phyloP scores from a whole-genome alignment of 345 rosid species.

The Euclidium syriacum region DNA sequence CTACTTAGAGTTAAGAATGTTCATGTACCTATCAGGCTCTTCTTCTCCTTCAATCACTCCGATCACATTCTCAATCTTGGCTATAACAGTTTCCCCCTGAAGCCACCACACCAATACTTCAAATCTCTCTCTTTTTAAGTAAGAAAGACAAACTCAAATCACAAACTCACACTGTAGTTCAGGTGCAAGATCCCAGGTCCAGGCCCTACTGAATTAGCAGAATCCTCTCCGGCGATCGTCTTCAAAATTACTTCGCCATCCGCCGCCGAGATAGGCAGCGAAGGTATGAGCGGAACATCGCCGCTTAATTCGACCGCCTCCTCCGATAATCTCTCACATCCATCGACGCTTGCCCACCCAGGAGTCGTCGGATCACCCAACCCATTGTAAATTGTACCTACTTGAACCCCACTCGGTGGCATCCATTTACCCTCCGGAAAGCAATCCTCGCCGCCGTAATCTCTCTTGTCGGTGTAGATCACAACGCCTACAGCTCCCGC shows the following conservation, averaged over 20 bases:
- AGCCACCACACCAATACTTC: not conserved
- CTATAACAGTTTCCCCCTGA: conserved; percentile 61
- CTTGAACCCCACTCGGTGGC: conserved; percentile 88
- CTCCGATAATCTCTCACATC: conserved; percentile 64
- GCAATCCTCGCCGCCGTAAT: conserved; percentile 48
- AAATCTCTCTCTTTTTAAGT: not conserved
- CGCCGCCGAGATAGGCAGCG: conserved; percentile 62
- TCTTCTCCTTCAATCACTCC: conserved; percentile 68
- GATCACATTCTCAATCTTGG: conserved; percentile 71
- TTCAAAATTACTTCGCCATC: conserved; percentile 65
- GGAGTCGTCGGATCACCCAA: conserved; percentile 79
- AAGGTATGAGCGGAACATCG: conserved; percentile 58
- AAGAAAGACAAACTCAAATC: not conserved
- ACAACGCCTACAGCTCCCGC: conserved; percentile 71
- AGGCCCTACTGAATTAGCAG: conserved; percentile 65
- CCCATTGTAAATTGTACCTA: conserved; percentile 60
- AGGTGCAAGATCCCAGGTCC: conserved; percentile 69
- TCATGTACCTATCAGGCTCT: conserved; percentile 76
- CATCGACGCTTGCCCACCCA: conserved; percentile 68
- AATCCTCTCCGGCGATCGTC: conserved; percentile 49
- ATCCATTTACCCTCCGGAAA: conserved; percentile 65
- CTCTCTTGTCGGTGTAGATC: conserved; percentile 63
- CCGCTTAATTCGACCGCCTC: conserved; percentile 53
- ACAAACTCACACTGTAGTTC: conserved; percentile 48
- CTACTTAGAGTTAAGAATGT: not conserved